Base-by-base conservation (phyloP, 2,329 filamentous ascomycete genomes). In the Huntiella savannae region DNA sequence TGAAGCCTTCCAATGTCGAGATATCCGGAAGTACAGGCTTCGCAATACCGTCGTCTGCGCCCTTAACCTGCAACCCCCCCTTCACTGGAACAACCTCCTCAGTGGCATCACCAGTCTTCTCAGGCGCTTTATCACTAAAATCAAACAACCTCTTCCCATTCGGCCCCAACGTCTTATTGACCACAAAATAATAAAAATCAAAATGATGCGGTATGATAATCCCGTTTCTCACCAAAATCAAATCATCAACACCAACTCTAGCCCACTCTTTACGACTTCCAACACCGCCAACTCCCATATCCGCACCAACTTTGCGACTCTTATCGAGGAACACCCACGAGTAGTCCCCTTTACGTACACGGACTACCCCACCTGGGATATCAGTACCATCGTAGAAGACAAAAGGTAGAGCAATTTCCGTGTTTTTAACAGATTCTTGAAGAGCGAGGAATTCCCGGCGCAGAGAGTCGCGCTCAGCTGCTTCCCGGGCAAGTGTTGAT, bases 141-240 rank as follows among this genome's bases (percentile, higher is more conserved):
- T 84, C 71, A 60, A 98, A 96, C 7, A 98, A 66, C 4, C 74
- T 66, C 15, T 66, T 67, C 44, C 82, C 79, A 34, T 76, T 75
- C n/a, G 82, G 79, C 2, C 82, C 83, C 2, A 75, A 61, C 19
- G 76, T 82, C 56, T 80, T 84, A 60, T 96, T 95, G 60, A 93
- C 80, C 58, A 95, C 77, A 63, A 98, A 96, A 63, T 88, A 91
- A 60, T 96, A 91, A 59, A 98, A 86, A 53, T 96, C 88, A 58
- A 92, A 95, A 62, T 98, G 91, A 85, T 96, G 91, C 49, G 91
- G 88, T 54, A 98, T 77, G 47, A 98, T 95, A 40, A 96, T 71
- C 48, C 86, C 83, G 11, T 85, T 86, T 56, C 85, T 72, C 5
- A 98, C 87, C 49, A 95, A 69, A 77, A 98, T 85, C 58, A 98